Percentiles rank a stretch among this genome's conserved stretches.
Conservation (phyloP, 176 grass and related monocot genomes). For the Carex myosuroides region DNA sequence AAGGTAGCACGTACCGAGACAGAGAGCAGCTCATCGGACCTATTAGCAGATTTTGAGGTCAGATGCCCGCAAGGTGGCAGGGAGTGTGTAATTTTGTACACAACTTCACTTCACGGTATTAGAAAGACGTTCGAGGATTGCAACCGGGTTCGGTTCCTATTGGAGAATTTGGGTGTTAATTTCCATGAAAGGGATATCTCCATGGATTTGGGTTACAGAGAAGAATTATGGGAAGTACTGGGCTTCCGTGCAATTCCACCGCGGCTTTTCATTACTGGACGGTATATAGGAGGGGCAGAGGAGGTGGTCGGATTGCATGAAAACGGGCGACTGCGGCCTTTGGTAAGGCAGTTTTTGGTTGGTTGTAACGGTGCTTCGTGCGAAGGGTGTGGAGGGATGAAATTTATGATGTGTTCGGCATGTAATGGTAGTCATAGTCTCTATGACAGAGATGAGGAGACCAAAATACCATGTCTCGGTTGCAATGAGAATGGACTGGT, state of each 20-base stretch:
- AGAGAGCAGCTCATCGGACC: slow-evolving; percentile 12
- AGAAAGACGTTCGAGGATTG: slow-evolving; percentile 85
- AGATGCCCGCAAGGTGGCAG: slow-evolving; percentile 55
- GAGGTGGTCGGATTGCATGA: slow-evolving; percentile 71
- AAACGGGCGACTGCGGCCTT: slow-evolving; percentile 32
- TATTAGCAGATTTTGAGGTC: slow-evolving; percentile 33
- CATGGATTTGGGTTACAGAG: slow-evolving; percentile 64
- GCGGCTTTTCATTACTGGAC: slow-evolving; percentile 55
- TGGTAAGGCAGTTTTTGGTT: slow-evolving; percentile 28
- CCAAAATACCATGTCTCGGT: not conserved
- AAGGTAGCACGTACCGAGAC: slow-evolving; percentile 19
- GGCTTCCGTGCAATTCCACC: slow-evolving; percentile 35
- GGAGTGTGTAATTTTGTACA: slow-evolving; percentile 61
- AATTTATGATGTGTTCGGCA: slow-evolving; percentile 56
- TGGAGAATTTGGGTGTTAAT: slow-evolving; percentile 49
- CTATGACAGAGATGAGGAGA: slow-evolving; percentile 30
- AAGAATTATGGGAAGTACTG: slow-evolving; percentile 56
- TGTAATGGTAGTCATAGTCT: slow-evolving; percentile 73
- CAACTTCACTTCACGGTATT: slow-evolving; percentile 60
- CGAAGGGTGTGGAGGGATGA: slow-evolving; percentile 53
- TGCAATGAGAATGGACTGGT: slow-evolving; percentile 27
- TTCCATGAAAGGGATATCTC: slow-evolving; percentile 75
- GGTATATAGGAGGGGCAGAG: slow-evolving; percentile 67
- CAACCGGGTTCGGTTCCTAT: slow-evolving; percentile 40
- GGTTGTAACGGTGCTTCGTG: slow-evolving; percentile 24